These are phyloP conservation scores for Amylocarpus encephaloides DNA, from an alignment of 2,329 filamentous ascomycete species.

Conservation along the genomic window DNA sequence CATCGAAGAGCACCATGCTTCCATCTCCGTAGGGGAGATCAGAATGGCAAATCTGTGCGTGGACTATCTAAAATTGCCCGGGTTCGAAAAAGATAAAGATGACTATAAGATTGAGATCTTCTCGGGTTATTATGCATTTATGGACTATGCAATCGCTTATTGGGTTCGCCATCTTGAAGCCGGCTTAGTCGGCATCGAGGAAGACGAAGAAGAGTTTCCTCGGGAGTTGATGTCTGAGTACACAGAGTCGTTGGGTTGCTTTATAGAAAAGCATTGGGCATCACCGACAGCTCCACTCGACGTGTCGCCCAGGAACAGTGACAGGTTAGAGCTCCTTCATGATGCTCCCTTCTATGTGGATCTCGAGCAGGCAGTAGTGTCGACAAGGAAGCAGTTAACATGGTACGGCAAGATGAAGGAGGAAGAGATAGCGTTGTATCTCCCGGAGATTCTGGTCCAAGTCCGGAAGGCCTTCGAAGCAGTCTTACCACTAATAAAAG, in stretches of 20 bases:
- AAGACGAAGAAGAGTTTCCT: neutral
- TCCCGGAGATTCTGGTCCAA: slow-evolving; percentile 1
- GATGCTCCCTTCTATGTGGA: slow-evolving; percentile 6
- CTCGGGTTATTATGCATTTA: slow-evolving; percentile 26
- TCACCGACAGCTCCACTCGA: neutral
- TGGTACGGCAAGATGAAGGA: slow-evolving; percentile 1
- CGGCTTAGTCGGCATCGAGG: neutral
- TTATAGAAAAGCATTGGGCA: neutral
- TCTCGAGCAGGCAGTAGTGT: neutral
- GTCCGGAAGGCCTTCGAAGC: slow-evolving; percentile 6
- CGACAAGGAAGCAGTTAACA: neutral
- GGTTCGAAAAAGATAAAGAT: slow-evolving; percentile 15
- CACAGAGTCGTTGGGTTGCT: neutral
- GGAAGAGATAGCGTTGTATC: neutral
- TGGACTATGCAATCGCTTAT: slow-evolving; percentile 27
- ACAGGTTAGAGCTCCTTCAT: slow-evolving; percentile 1
- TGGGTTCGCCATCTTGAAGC: slow-evolving; percentile 26
- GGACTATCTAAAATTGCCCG: slow-evolving; percentile 24
- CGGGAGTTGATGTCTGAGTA: neutral
- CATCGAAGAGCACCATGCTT: slow-evolving; percentile 11
- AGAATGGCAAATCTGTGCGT: slow-evolving; percentile 26
- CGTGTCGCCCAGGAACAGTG: neutral
- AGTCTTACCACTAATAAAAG: neutral
- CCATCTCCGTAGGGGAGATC: slow-evolving; percentile 15
- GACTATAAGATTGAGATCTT: slow-evolving; percentile 4